Base-by-base conservation (phyloP, 495 filamentous ascomycete species). In the Astrothelium macrocarpum region DNA sequence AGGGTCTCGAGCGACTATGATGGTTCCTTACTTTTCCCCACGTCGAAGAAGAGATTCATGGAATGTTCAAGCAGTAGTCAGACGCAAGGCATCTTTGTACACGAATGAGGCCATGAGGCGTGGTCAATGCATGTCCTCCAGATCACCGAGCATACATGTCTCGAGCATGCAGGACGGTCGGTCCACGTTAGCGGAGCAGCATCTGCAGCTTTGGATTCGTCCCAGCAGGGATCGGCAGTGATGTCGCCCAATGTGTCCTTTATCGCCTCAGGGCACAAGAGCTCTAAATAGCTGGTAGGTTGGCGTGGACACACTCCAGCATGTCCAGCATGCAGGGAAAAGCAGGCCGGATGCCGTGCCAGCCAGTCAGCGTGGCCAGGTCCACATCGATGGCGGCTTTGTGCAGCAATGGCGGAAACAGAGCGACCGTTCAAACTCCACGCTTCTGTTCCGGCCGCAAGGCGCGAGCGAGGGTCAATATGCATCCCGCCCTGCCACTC, bases 81-180 rank as follows among this genome's bases (percentile, higher is more conserved):
- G 25, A 11, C 29, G 25, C 49, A 10, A 56, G 49, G 49, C 49
- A 56, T 56, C 7, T 9, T 56, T 56, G 25, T 2, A 16, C 49
- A 25, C 49, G 2, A 56, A 56, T 56, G 20, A 29, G 49, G 49
- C 49, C 26, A 2, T 16, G 49, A 56, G 49, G 49, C 49, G 49
- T 56, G 49, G 49, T 56, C 49, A 16, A 56, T 29, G 49, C 49
- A 56, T 25, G 29, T 56, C 49, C 49, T 29, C 49, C 49, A 29
- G 49, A 56, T 56, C 29, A 25, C 49, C 49, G 49, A 25, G 10
- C 49, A 29, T 29, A 56, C 49, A 56, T 28, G 20, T 56, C 20
- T 4, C 29, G 25, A 16, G 49, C 25, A 26, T 29, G 49, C 49
- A 29, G 25, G 5, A 29, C 9, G 16, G 25, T 56, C 5, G 49